phyloP scores from a whole-genome alignment of 2,329 filamentous ascomycete species.

The Exophiala bonariae region DNA sequence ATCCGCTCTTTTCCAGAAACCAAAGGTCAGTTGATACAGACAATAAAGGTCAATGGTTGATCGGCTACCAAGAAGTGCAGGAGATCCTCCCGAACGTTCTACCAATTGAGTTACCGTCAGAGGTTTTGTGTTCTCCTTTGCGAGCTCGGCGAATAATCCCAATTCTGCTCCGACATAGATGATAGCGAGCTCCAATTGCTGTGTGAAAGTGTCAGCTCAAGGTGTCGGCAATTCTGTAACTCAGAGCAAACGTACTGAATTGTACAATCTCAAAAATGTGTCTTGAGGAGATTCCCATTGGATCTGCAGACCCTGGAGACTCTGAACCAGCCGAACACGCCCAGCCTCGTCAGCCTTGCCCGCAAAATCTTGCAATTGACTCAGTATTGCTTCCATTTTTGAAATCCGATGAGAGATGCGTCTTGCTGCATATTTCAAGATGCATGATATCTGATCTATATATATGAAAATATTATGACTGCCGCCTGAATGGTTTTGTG shows the following conservation, averaged over 20 bases:
- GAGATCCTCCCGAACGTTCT: slow-evolving; percentile 14
- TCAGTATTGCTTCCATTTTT: slow-evolving; percentile 13
- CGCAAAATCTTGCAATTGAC: slow-evolving; percentile 23
- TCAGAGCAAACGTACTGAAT: slow-evolving; percentile 20
- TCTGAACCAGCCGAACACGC: slow-evolving; percentile 22
- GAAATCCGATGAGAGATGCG: too few species aligned
- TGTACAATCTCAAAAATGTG: slow-evolving; percentile 14
- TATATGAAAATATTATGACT: too few species aligned
- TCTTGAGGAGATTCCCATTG: slow-evolving; percentile 23
- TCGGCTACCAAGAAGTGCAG: slow-evolving; percentile 19
- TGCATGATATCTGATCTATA: too few species aligned
- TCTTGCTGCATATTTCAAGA: too few species aligned
- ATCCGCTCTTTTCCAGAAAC: slow-evolving; percentile 14
- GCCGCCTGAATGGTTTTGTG: too few species aligned
- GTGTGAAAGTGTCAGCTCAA: background rate
- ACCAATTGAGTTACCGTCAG: slow-evolving; percentile 22
- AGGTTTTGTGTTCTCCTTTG: slow-evolving; percentile 4
- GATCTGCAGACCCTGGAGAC: slow-evolving; percentile 26
- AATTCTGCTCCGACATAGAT: slow-evolving; percentile 25
- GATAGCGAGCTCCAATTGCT: slow-evolving; percentile 24
- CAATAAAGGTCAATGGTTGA: background rate
- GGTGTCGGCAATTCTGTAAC: background rate
- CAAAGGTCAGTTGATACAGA: background rate
- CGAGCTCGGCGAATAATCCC: slow-evolving; percentile 22
- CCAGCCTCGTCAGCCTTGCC: slow-evolving; percentile 24